Percentiles rank a stretch among this genome's conserved stretches.
Conservation (phyloP, 208 protist species). For the Trypanosoma melophagium region DNA sequence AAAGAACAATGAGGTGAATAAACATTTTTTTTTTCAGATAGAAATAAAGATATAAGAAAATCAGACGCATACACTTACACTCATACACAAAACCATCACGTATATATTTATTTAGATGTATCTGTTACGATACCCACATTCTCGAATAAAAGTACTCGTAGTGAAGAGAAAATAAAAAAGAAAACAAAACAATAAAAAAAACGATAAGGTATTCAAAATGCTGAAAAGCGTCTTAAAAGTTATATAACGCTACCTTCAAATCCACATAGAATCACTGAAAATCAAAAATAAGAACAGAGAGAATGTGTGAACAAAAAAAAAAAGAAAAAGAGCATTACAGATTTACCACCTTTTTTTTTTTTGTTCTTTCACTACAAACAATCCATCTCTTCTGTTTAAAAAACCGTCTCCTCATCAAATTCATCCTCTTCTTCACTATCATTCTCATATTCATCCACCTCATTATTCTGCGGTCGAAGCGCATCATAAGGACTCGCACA, state of each 20-base stretch:
- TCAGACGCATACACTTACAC: neutral
- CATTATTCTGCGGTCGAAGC: neutral
- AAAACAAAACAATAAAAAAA: neutral
- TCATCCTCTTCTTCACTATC: slow-evolving; percentile 2
- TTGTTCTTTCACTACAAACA: slow-evolving; percentile 12
- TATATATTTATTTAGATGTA: too few relatives aligned
- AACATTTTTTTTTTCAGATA: too few relatives aligned
- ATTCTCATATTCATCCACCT: neutral
- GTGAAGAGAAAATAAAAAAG: neutral
- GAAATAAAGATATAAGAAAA: too few relatives aligned
- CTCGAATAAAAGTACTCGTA: too few relatives aligned
- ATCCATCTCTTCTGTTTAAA: neutral
- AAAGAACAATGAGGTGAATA: neutral
- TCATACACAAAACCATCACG: too few relatives aligned
- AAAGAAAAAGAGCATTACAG: neutral
- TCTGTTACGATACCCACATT: too few relatives aligned
- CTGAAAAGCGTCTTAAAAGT: neutral
- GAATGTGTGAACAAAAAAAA: neutral
- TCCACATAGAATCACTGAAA: neutral
- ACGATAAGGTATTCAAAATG: neutral
- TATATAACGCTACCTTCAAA: neutral
- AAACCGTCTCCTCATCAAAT: slow-evolving; percentile 14
- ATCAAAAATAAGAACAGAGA: neutral
- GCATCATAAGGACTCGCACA: slow-evolving; percentile 1
- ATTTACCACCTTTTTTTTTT: slow-evolving; percentile 22